These are phyloP conservation scores for Chytriomyces sp. DNA, from an alignment of 192 early-diverging fungal genomes.

Conservation along the genomic window DNA sequence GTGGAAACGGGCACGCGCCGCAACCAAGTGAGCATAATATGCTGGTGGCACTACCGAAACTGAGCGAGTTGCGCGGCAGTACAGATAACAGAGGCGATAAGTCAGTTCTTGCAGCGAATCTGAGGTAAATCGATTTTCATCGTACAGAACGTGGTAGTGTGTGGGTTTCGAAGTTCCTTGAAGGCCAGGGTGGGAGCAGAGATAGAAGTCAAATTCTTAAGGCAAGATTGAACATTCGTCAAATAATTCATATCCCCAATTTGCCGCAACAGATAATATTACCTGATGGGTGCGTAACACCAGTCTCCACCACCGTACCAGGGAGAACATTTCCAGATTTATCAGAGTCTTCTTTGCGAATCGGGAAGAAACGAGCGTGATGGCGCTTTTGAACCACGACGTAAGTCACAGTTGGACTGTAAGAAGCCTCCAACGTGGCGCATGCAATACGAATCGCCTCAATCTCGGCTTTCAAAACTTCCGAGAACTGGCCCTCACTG, in stretches of 20 bases:
- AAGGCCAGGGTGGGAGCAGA: slow-evolving; percentile 88
- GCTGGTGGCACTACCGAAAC: slow-evolving; percentile 89
- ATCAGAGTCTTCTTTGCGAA: slow-evolving; percentile 61
- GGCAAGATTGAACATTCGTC: slow-evolving; percentile 25
- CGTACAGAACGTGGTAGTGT: slow-evolving; percentile 88
- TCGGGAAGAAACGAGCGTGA: slow-evolving; percentile 76
- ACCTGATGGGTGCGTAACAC: slow-evolving; percentile 59
- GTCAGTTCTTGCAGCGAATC: slow-evolving; percentile 87
- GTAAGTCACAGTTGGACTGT: slow-evolving; percentile 83
- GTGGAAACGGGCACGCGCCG: slow-evolving; percentile 85
- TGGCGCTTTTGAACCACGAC: slow-evolving; percentile 89
- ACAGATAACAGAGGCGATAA: slow-evolving; percentile 88
- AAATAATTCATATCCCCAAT: slow-evolving; percentile 9
- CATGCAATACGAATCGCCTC: slow-evolving; percentile 72
- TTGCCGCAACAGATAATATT: slow-evolving; percentile 1
- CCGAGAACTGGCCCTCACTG: slow-evolving; percentile 83
- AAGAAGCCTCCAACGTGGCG: slow-evolving; percentile 63
- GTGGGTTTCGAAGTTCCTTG: slow-evolving; percentile 93
- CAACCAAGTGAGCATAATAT: slow-evolving; percentile 94
- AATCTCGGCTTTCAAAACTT: slow-evolving; percentile 78
- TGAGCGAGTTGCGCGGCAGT: slow-evolving; percentile 82
- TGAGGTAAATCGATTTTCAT: slow-evolving; percentile 80
- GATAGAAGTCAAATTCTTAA: slow-evolving; percentile 66
- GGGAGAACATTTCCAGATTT: slow-evolving; percentile 61
- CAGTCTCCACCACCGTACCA: slow-evolving; percentile 63